A percentile compares a stretch with the other conserved stretches of the same genome.
Evolutionary conservation across 2,329 filamentous ascomycete species (phyloP).

Genomic region (Dactylonectria estremocensis): DNA sequence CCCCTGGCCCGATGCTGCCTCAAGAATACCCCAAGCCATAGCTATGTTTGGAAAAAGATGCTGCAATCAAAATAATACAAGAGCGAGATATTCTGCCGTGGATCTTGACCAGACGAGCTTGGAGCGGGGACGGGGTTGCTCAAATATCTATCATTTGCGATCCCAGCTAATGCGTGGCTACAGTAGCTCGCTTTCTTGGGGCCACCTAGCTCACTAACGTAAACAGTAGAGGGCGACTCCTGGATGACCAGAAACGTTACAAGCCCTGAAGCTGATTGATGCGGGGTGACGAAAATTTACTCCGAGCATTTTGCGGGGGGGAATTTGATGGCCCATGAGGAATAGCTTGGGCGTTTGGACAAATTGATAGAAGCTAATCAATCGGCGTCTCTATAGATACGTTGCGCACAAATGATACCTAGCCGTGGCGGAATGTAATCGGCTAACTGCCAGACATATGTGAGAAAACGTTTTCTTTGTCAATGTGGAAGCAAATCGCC

Average conservation of each 20-base stretch:
- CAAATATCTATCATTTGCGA: slow-evolving; percentile 2
- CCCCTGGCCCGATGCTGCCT: background rate
- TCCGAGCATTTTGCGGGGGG: background rate
- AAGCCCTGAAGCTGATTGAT: background rate
- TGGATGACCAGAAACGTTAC: background rate
- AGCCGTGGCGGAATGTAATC: background rate
- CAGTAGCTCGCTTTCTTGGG: background rate
- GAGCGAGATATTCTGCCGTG: background rate
- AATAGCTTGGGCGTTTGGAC: background rate
- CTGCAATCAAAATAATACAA: background rate
- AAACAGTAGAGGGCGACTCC: background rate
- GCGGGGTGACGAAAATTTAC: background rate
- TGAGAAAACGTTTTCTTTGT: no score
- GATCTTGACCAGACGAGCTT: background rate
- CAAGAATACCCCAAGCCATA: slow-evolving; percentile 7
- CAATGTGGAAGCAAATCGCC: no score
- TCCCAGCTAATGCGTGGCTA: background rate
- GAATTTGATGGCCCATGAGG: background rate
- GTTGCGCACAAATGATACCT: background rate
- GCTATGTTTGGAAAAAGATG: background rate
- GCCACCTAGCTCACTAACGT: background rate
- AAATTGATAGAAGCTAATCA: background rate
- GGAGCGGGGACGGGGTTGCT: background rate
- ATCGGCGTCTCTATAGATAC: no score
- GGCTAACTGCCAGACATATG: background rate